Conservation (phyloP, 2,329 filamentous ascomycete genomes). For the Phaeophleospora eucalypticola region DNA sequence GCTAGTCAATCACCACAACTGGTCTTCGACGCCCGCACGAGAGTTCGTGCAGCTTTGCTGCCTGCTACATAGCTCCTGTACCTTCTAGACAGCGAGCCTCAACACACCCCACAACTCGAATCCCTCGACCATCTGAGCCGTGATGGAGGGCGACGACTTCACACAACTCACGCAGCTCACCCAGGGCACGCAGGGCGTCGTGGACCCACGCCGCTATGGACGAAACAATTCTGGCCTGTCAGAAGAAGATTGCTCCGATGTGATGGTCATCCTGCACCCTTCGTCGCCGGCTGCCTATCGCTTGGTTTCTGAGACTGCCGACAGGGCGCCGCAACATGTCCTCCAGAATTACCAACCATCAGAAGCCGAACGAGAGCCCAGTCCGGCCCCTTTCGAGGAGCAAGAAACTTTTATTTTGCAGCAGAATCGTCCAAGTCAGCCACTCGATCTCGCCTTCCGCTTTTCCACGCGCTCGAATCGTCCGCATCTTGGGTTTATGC, state of each 20-base stretch:
- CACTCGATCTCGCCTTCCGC: slow-evolving; percentile 68
- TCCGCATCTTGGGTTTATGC: slow-evolving; percentile 70
- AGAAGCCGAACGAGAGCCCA: slow-evolving; percentile 33
- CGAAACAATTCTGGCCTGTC: slow-evolving; percentile 77
- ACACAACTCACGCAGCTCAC: slow-evolving; percentile 59
- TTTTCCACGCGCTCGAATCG: slow-evolving; percentile 71
- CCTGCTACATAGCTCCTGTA: no score
- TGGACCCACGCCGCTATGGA: slow-evolving; percentile 76
- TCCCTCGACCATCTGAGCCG: background rate
- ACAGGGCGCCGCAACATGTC: slow-evolving; percentile 55
- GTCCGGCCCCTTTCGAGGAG: slow-evolving; percentile 23
- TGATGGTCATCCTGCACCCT: slow-evolving; percentile 83
- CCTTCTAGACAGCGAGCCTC: no score
- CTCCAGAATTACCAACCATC: slow-evolving; percentile 44
- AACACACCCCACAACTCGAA: no score
- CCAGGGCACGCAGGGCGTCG: slow-evolving; percentile 64
- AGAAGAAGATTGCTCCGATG: slow-evolving; percentile 78
- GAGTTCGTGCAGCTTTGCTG: no score
- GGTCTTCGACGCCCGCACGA: no score
- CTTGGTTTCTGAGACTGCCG: slow-evolving; percentile 60
- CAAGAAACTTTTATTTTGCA: slow-evolving; percentile 32
- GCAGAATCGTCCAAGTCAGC: slow-evolving; percentile 30
- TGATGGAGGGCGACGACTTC: slow-evolving; percentile 36
- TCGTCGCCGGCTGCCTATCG: slow-evolving; percentile 66
- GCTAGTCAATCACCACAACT: no score